A percentile compares a stretch with the other conserved stretches of the same genome.
phyloP scores from a whole-genome alignment of 2,329 filamentous ascomycete species.

The Aspergillus neoniger region DNA sequence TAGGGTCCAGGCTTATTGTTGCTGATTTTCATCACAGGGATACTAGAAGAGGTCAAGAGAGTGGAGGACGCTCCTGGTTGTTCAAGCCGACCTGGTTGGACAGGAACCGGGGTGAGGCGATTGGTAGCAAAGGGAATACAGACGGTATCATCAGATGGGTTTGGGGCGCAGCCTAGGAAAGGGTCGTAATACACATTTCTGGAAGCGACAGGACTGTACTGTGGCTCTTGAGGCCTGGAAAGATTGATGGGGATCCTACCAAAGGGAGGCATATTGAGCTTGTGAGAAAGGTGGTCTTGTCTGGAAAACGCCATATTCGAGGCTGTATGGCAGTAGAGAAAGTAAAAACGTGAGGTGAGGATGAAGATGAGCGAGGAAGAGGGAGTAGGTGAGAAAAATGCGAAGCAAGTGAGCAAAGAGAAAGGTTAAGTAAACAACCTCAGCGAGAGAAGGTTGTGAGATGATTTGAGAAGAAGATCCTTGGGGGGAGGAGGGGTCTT shows the following conservation, averaged over 20 bases:
- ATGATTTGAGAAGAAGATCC: neutral
- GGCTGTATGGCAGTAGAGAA: neutral
- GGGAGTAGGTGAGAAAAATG: neutral
- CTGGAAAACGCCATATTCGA: neutral
- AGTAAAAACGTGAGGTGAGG: neutral
- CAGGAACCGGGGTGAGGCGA: neutral
- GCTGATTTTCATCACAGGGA: neutral
- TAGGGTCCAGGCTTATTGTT: neutral
- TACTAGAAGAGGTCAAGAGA: neutral
- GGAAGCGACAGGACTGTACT: neutral
- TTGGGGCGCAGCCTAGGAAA: neutral
- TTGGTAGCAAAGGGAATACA: neutral
- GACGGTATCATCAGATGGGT: neutral
- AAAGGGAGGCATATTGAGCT: neutral
- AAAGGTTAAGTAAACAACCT: neutral
- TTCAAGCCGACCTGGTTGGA: neutral
- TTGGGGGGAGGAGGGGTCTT: neutral
- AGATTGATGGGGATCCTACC: neutral
- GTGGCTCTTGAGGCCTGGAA: neutral
- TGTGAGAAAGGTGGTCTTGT: neutral
- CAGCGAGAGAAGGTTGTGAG: neutral
- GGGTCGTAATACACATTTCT: neutral
- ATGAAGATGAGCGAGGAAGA: neutral
- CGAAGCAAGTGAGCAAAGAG: neutral
- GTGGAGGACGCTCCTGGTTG: neutral